phyloP scores from a whole-genome alignment of 495 filamentous ascomycete genomes.

The Talaromyces thailandensis region DNA sequence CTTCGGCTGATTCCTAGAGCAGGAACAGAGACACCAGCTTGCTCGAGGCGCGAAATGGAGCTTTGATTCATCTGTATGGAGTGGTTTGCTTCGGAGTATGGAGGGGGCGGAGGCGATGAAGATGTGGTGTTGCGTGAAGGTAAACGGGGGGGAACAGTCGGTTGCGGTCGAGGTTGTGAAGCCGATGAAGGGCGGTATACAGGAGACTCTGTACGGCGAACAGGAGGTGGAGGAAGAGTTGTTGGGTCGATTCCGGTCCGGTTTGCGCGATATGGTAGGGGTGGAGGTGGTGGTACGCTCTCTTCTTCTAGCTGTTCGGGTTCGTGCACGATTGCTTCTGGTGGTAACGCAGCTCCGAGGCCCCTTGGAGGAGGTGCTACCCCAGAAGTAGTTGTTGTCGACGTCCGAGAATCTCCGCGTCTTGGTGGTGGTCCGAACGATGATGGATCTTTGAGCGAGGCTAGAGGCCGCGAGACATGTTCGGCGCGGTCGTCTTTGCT shows the following conservation, averaged over 20 bases:
- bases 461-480: constrained; percentile 60
- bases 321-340: constrained; percentile 31
- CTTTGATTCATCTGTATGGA: constrained; percentile 54
- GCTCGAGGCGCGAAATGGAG: constrained; percentile 56
- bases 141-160: constrained; percentile 56
- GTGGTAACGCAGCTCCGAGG: constrained; percentile 35
- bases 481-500: constrained; percentile 23
- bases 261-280: constrained; percentile 60
- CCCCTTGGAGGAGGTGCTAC: constrained; percentile 38
- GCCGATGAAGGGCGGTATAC: constrained; percentile 24
- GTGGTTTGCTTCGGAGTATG: constrained; percentile 33
- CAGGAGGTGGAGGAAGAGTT: constrained; percentile 64
- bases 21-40: constrained; percentile 76
- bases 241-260: constrained; percentile 62
- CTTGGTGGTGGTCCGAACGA: constrained; percentile 85
- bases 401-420: constrained; percentile 44
- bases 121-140: constrained; percentile 50
- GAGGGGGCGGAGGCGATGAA: constrained; percentile 43
- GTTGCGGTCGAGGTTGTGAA: constrained; percentile 38
- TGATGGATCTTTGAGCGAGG: constrained; percentile 69
- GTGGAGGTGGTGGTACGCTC: constrained; percentile 40
- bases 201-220: constrained; percentile 40
- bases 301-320: constrained; percentile 23
- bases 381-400: constrained; percentile 19
- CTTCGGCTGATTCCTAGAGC: constrained; percentile 60